Evolutionary conservation across 352 stramenopile species (phyloP), one percentile per base, ranked within the genome.

Genomic region (Proteromonas lacertae): DNA sequence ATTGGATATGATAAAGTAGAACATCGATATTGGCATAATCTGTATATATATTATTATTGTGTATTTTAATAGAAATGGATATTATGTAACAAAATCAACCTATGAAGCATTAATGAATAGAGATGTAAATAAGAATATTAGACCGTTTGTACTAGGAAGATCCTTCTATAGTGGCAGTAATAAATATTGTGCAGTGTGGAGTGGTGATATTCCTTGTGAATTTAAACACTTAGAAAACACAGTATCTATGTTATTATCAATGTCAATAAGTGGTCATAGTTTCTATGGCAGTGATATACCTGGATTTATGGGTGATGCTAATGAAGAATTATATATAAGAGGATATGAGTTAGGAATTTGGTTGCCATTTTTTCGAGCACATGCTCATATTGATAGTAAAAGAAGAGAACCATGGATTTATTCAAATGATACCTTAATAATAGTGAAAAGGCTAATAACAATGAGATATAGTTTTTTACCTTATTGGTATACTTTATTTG

Each of bases 11-110:
- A 66, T 2, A 78, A 73, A 18, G 60, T 90, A 9, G 84, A 98
- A 56, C 83, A 96, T 55, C 67, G 84, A 25, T 80, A 96, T 50
- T 96, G 83, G 84, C 87, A 98, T 59, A 98, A 98, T 53, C 46
- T 96, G n/a, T 96, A 96, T 49, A 83, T n/a, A n/a, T n/a, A n/a
- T n/a, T n/a, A n/a, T n/a, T n/a, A n/a, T n/a, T n/a, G n/a, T n/a
- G n/a, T n/a, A n/a, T n/a, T n/a, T n/a, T n/a, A n/a, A n/a, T n/a
- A n/a, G n/a, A n/a, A n/a, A n/a, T n/a, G n/a, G n/a, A n/a, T n/a
- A n/a, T n/a, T n/a, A n/a, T n/a, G n/a, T n/a, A n/a, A n/a, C n/a
- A n/a, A n/a, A n/a, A n/a, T n/a, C n/a, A n/a, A n/a, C n/a, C n/a
- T n/a, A n/a, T n/a, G n/a, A n/a, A n/a, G n/a, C n/a, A n/a, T n/a